These are phyloP conservation scores for Musa acuminata DNA, from an alignment of 176 grass and related monocot species.

Conservation along the genomic window DNA sequence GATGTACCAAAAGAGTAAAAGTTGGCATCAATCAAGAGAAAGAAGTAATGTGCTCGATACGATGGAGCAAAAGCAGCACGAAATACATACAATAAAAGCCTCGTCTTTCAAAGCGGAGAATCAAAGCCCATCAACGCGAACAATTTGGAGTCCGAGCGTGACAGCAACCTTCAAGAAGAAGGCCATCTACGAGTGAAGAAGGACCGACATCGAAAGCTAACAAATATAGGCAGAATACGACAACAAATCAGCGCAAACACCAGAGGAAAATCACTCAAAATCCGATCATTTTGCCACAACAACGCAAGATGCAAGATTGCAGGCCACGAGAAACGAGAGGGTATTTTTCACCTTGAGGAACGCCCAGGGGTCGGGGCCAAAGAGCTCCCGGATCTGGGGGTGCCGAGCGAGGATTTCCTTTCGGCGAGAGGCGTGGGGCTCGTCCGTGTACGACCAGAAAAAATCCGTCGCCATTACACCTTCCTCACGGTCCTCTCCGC, in stretches of 20 bases:
- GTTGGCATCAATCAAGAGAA: neutral
- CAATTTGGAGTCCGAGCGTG: too few relatives aligned
- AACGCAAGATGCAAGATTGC: neutral
- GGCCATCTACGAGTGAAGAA: too few relatives aligned
- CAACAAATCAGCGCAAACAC: neutral
- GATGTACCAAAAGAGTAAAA: too few relatives aligned
- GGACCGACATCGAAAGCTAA: too few relatives aligned
- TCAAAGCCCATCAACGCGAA: too few relatives aligned
- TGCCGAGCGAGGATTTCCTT: constrained; percentile 78
- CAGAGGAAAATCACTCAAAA: neutral
- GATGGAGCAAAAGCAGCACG: neutral
- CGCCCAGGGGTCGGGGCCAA: constrained; percentile 81
- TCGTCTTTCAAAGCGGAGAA: too few relatives aligned
- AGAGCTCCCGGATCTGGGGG: constrained; percentile 97
- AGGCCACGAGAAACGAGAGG: neutral
- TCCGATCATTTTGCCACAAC: neutral
- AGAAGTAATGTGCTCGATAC: neutral
- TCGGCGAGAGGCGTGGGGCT: constrained; percentile 86
- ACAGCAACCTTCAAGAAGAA: neutral
- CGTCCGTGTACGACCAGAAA: constrained; percentile 99
- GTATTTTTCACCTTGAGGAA: constrained; percentile 54
- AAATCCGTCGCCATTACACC: constrained; percentile 87
- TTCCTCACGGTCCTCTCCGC: constrained; percentile 37
- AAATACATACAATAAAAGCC: neutral
- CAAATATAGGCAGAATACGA: too few relatives aligned